Base-by-base conservation (phyloP, 768 basidiomycete genomes). In the Calocybe cyanea region DNA sequence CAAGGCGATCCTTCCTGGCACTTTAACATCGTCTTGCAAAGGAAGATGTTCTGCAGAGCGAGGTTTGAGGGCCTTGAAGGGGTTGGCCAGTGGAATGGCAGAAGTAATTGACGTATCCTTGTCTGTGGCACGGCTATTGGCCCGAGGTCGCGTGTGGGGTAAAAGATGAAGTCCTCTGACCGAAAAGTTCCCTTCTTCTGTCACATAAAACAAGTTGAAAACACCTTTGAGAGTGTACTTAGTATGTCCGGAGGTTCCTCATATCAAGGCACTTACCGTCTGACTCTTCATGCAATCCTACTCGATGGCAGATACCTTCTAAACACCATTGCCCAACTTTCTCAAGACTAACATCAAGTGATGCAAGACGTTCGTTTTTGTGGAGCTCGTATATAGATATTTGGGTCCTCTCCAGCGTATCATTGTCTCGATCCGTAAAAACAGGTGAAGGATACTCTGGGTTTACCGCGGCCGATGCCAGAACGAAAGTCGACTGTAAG, bases 1-100 rank as follows among this genome's bases (percentile, higher is more conserved):
- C 6, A 70, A 52, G 23, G 51, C 50, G 24, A 70, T 48, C 28
- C 65, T 65, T 38, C 58, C 63, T 10, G 43, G 25, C 46, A 49
- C 50, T 36, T 55, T 51, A 49, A 55, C 23, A 36, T 47, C 48
- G 46, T 63, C 54, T 24, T 58, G 31, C 14, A 51, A 14, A 44
- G 53, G 35, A 2, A 76, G 41, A 42, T 70, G 67, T 23, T 85
- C 83, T 0, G 69, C 55, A n/a, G 78, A 77, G n/a, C 59, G 69
- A 20, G 65, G 65, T 44, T 70, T 69, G 11, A 78, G 68, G 1
- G 70, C 65, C 57, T 81, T 88, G 68, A 88, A 81, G 2, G 81
- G 75, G 49, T 81, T 84, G 6, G 83, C 70, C n/a, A 85, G 63
- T 0, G 72, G 69, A n/a, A 80, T 58, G 8, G 67, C 51, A 20